These are phyloP conservation scores for Chondrus crispus DNA, from an alignment of 23 red algal genomes.

Conservation along the genomic window DNA sequence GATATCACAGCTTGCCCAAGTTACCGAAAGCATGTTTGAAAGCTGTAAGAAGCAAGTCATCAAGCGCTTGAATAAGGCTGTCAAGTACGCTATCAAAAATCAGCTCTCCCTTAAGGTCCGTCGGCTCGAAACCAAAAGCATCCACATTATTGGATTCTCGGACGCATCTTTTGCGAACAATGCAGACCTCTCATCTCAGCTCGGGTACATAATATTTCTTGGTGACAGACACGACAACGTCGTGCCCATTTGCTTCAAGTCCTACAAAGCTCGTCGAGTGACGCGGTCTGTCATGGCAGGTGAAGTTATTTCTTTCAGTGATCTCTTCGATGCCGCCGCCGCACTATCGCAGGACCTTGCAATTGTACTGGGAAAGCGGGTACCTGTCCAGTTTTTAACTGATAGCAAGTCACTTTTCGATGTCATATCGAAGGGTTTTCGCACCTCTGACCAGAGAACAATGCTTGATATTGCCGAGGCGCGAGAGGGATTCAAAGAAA, in stretches of 20 bases:
- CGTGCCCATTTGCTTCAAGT: not conserved
- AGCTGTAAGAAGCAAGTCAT: not conserved
- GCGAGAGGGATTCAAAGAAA: not conserved
- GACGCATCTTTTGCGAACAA: not conserved
- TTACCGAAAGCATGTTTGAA: not conserved
- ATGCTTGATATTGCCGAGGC: conserved; percentile 7
- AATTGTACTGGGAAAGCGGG: not conserved
- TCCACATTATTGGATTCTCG: not conserved
- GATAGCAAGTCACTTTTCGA: not conserved
- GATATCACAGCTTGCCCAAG: not conserved
- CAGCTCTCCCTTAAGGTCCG: not conserved
- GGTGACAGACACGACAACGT: no score
- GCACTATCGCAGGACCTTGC: not conserved
- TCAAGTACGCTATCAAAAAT: not conserved
- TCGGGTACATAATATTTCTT: not conserved
- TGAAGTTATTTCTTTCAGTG: not conserved
- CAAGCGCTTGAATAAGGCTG: not conserved
- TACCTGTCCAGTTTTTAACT: not conserved
- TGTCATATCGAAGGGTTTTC: not conserved
- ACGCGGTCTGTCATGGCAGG: not conserved
- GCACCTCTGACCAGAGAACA: not conserved
- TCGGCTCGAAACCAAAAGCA: not conserved
- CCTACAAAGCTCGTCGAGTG: not conserved
- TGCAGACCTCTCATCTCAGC: not conserved
- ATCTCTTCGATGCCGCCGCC: not conserved